Conservation (phyloP, 768 basidiomycete genomes). For the Dioszegia hungarica region DNA sequence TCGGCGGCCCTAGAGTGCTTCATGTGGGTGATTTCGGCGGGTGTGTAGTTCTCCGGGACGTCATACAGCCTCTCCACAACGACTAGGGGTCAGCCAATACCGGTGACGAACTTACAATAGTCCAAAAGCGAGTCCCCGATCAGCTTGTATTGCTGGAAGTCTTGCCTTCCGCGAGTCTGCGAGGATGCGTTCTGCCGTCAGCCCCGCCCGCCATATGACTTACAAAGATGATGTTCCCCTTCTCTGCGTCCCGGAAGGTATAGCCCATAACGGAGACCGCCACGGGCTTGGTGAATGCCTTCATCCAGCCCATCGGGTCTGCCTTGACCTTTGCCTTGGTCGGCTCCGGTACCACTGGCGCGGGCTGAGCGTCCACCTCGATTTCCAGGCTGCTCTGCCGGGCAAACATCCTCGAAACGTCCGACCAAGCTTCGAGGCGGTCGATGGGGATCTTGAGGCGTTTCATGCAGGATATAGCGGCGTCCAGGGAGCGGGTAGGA, state of each 20-base stretch:
- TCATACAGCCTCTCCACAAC: constrained; percentile 25
- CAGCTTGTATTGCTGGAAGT: constrained; percentile 19
- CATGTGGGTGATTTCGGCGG: constrained; percentile 24
- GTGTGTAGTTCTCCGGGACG: constrained; percentile 12
- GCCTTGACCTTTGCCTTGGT: background rate
- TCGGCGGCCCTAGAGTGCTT: constrained; percentile 17
- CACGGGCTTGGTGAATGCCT: constrained; percentile 13
- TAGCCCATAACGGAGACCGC: constrained; percentile 17
- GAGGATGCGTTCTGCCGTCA: background rate
- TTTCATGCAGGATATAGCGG: constrained; percentile 8
- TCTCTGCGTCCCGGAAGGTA: constrained; percentile 18
- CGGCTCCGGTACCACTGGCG: background rate
- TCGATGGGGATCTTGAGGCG: constrained; percentile 4
- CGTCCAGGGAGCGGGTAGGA: constrained; percentile 7
- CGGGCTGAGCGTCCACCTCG: background rate
- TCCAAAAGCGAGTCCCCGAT: constrained; percentile 33
- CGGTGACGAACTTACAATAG: constrained; percentile 20
- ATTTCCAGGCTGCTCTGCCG: background rate
- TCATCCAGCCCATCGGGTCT: constrained; percentile 11
- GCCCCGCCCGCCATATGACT: background rate
- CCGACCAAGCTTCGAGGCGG: background rate
- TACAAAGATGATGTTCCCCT: constrained; percentile 17
- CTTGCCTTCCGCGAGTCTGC: constrained; percentile 5
- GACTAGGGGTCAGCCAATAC: constrained; percentile 19
- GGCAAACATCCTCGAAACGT: background rate